These are phyloP conservation scores for Sporisorium scitamineum DNA, from an alignment of 1,284 basidiomycete genomes.

Conservation along the genomic window DNA sequence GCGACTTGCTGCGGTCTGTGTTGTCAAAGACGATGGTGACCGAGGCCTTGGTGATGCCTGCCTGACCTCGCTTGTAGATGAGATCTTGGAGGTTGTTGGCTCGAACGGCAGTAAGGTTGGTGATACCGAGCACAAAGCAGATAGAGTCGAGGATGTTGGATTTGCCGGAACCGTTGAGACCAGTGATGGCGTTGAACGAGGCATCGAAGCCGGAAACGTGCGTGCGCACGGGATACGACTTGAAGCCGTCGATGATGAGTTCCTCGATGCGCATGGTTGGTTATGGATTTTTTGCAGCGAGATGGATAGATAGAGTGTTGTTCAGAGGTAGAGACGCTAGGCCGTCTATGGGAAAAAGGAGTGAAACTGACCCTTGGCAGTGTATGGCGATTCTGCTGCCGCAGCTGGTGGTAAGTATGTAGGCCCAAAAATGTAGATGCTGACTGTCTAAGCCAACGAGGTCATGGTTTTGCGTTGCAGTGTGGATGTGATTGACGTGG, in stretches of 20 bases:
- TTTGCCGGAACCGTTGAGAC: slow-evolving; percentile 80
- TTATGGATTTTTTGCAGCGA: not conserved
- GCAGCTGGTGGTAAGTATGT: not conserved
- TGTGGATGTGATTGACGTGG: not conserved
- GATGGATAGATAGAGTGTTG: not conserved
- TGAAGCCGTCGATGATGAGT: slow-evolving; percentile 72
- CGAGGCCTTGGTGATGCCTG: slow-evolving; percentile 95
- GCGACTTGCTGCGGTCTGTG: slow-evolving; percentile 87
- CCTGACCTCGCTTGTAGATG: slow-evolving; percentile 97
- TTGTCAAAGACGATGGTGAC: slow-evolving; percentile 99
- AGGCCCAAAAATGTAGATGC: not conserved
- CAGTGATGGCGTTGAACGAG: slow-evolving; percentile 97
- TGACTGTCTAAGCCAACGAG: not conserved
- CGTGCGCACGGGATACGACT: slow-evolving; percentile 87
- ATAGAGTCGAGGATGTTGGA: slow-evolving; percentile 73
- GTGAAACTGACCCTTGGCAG: not conserved
- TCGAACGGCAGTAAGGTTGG: slow-evolving; percentile 74
- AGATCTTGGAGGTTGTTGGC: slow-evolving; percentile 96
- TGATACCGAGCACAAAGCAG: slow-evolving; percentile 68
- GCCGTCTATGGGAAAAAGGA: not conserved
- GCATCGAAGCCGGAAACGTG: slow-evolving; percentile 94
- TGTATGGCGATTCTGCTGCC: not conserved
- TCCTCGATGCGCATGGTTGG: slow-evolving; percentile 70
- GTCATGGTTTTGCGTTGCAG: slow-evolving; percentile 1
- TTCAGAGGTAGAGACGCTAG: not conserved